These are phyloP conservation scores for Asterionellopsis glacialis DNA, from an alignment of 108 stramenopile species.

Conservation along the genomic window DNA sequence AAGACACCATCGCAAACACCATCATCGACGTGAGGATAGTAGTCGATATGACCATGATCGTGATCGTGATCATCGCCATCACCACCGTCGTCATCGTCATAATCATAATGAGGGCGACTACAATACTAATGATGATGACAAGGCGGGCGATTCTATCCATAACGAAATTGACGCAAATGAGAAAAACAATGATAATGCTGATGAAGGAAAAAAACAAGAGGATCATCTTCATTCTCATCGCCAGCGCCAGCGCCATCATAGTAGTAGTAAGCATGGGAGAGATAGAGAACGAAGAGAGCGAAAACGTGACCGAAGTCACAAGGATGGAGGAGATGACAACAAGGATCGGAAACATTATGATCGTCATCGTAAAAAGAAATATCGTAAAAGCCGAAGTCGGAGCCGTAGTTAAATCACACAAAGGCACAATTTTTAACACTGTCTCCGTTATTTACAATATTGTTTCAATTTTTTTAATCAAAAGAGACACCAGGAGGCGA, in stretches of 20 bases:
- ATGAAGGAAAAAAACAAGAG: neutral
- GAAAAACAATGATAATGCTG: neutral
- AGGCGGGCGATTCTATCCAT: neutral
- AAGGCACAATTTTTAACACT: no score
- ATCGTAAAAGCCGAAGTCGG: slow-evolving; percentile 4
- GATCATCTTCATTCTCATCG: neutral
- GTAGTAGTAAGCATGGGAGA: slow-evolving; percentile 1
- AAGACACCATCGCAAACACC: neutral
- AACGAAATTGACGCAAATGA: neutral
- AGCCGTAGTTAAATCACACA: neutral
- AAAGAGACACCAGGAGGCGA: no score
- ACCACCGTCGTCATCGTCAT: neutral
- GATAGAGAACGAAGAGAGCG: slow-evolving; percentile 4
- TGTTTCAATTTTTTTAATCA: no score
- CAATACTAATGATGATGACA: neutral
- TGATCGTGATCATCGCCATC: neutral
- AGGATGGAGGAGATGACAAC: neutral
- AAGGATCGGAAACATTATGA: neutral
- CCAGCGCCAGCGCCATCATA: neutral
- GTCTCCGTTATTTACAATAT: no score
- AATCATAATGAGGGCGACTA: neutral
- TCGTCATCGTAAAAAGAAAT: neutral
- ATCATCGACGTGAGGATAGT: neutral
- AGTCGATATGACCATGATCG: neutral
- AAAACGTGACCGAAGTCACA: slow-evolving; percentile 4